Evolutionary conservation across 2,329 filamentous ascomycete genomes (phyloP), one percentile per base, ranked within the genome.

Genomic region (Epichloe typhina): DNA sequence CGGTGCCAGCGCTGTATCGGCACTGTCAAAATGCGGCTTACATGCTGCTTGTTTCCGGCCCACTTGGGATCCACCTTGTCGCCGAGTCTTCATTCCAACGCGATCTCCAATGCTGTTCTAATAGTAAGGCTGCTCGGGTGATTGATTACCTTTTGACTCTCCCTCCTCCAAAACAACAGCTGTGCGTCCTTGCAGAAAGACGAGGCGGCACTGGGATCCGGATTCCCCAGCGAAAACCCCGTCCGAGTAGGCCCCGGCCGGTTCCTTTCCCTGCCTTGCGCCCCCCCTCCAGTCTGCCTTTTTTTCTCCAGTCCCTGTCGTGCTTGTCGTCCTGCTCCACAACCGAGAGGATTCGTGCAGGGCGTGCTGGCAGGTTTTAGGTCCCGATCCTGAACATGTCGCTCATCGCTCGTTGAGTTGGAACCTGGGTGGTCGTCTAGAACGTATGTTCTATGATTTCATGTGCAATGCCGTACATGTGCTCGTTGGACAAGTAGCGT

Each of bases 61-160:
- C 21, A 37, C 37, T 33, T 35, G n/a, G 43, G 23, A 26, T 19
- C 37, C 21, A 37, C 46, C 8, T 13, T 13, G 37, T 41, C 37
- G 17, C 38, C 46, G 15, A 37, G 46, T n/a, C 37, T 48, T 41
- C 46, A 48, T 48, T 48, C 46, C 46, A 48, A 13, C 46, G 13
- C 46, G n/a, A 38, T 48, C 46, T 41, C 46, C 46, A 40, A 19
- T 13, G 37, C 37, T 40, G 11, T 13, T 19, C 21, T 26, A 13
- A 7, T 21, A 19, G 15, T n/a, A 17, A 19, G 43, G 15, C 43
- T 26, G 23, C 42, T 44, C 26, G 23, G 40, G 17, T 17, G 8
- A 21, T 13, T 17, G 8, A 21, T 13, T 17, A 21, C 40, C 8
- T 38, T 38, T 15, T 38, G 13, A 5, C 37, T 38, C 37, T 38